phyloP scores from a whole-genome alignment of 2,329 filamentous ascomycete genomes.

The Exophiala bonariae region DNA sequence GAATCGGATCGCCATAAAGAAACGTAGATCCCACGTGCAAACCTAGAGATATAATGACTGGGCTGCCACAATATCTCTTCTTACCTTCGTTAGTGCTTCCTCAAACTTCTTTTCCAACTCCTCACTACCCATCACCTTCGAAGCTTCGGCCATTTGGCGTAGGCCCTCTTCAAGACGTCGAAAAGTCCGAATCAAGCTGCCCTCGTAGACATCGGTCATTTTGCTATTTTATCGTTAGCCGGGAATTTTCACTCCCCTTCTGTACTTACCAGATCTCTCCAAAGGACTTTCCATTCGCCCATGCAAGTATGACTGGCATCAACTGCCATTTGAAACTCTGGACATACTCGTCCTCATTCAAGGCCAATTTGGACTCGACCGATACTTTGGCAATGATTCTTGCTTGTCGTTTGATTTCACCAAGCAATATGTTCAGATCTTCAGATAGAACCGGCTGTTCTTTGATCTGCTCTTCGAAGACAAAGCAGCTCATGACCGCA shows the following conservation, averaged over 20 bases:
- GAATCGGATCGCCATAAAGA: not conserved
- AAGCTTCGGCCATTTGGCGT: conserved; percentile 90
- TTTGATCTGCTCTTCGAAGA: conserved; percentile 94
- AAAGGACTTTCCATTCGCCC: conserved; percentile 88
- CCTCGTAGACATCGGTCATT: conserved; percentile 99
- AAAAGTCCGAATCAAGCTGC: conserved; percentile 93
- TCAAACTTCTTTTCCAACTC: conserved; percentile 63
- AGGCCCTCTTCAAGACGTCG: conserved; percentile 90
- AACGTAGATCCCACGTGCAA: not conserved
- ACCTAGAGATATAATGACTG: conserved; percentile 78
- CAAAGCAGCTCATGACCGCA: conserved; percentile 85
- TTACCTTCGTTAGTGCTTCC: conserved; percentile 34
- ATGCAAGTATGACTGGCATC: conserved; percentile 93
- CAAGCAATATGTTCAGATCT: conserved; percentile 80
- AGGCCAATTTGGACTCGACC: conserved; percentile 85
- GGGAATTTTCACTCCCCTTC: conserved; percentile 7
- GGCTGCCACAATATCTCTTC: conserved; percentile 90
- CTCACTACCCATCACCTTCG: conserved; percentile 97
- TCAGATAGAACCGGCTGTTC: conserved; percentile 71
- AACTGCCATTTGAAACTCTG: conserved; percentile 88
- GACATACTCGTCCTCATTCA: conserved; percentile 96
- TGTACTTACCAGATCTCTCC: conserved; percentile 84
- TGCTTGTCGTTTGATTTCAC: conserved; percentile 84
- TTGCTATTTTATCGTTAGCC: conserved; percentile 59
- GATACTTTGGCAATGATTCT: conserved; percentile 88